Base-by-base conservation (phyloP, 2,329 filamentous ascomycete species). In the Thermomyces lanuginosus region DNA sequence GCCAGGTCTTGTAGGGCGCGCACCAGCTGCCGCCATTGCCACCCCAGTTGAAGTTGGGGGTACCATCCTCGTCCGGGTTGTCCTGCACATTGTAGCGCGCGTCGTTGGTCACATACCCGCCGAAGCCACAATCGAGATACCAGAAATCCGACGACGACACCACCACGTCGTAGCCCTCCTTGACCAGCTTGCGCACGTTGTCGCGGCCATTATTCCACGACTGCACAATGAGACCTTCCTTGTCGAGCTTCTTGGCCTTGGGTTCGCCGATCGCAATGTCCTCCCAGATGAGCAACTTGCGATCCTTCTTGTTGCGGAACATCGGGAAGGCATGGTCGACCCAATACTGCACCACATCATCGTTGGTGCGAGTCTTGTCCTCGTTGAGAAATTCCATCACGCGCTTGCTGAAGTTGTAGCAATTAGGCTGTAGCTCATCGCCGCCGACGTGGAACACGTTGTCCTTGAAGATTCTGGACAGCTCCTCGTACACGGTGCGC, bases 1-100 rank as follows among this genome's bases (percentile, higher is more conserved):
- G 65, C 64, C 64, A 69, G 11, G 63, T 66, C 44, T 69, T 69
- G 54, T 68, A 69, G 0, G 65, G 65, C 0, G 57, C 60, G 39
- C 65, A 69, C 64, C 64, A 69, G n/a, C 60, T 64, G 10, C 64
- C 65, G 20, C 65, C 64, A 12, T 29, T 35, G 22, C 58, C 65
- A n/a, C 52, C 53, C 41, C 61, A 69, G 53, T 69, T 69, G 57
- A 67, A 68, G 39, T 52, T 65, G 3, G 55, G 43, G 1, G 41
- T 44, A n/a, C 27, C 22, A 10, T 40, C 41, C 5, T 53, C 46
- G 33, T 61, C 56, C 0, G 65, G 64, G 42, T 70, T 69, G 22
- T 42, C 41, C 50, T 60, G 54, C 16, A 63, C 59, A 38, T 70
- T 57, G 53, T 71, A 71, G 9, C 64, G 59, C 3, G 56, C 55